Base-by-base conservation (phyloP, 441 rosid genomes). In the Cnidoscolus chayamansa region DNA sequence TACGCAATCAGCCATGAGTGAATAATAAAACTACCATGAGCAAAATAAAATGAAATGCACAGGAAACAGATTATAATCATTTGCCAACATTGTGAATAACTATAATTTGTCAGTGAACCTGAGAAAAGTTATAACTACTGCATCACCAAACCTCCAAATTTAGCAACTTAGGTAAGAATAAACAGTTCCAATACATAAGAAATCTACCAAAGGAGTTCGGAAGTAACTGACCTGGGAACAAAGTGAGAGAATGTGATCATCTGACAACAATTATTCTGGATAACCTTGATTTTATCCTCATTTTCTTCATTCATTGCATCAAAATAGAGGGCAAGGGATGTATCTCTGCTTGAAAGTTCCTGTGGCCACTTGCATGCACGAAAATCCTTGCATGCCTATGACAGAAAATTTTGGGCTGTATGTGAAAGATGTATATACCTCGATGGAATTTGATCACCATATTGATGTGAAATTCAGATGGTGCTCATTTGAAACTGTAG, bases 341-440 rank as follows among this genome's bases (percentile, higher is more conserved):
- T 57, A 19, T 84, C 85, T 68, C 81, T 81, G 67, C 75, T 81
- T 67, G 89, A 86, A 67, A 89, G 86, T 31, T 71, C 76, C 15
- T 30, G 73, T 9, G 94, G 91, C 91, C 91, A 87, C 70, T 87
- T 89, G 86, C 94, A 86, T 17, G 84, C 89, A 16, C 80, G 88
- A 67, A 76, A 89, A 77, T 89, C 94, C 80, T 87, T 89, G 73
- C 94, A 89, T 67, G 81, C 94, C 89, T 89, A 74, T 31, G 31
- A 3, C 25, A 10, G 58, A 20, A 73, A 59, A n/a, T 30, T 19
- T 40, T 17, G 12, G 51, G 40, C 37, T 61, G 40, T 31, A 25
- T 25, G 1, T 7, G n/a, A 37, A 15, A 58, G 16, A 51, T 48
- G 49, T 54, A 40, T 20, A n/a, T 43, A 57, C 10, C 30, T 32